A percentile compares a stretch with the other conserved stretches of the same genome.
Evolutionary conservation across 1,284 basidiomycete genomes (phyloP).

Genomic region (Retiboletus flavoniger): DNA sequence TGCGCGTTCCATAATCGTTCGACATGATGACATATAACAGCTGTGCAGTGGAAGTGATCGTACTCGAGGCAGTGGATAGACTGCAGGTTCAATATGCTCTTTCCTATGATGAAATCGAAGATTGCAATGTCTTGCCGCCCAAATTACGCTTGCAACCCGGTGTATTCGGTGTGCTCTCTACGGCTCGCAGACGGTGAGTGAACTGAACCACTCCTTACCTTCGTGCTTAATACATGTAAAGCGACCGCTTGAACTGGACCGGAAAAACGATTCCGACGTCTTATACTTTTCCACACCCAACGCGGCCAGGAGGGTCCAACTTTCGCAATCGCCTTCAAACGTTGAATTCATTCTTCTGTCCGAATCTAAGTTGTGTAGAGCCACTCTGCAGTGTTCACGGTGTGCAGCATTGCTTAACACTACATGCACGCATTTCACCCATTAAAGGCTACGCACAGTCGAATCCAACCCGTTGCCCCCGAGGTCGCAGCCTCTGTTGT

Average conservation of each 20-base stretch:
- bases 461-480: slow-evolving; percentile 35
- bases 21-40: slow-evolving; percentile 15
- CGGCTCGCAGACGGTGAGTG: slow-evolving; percentile 38
- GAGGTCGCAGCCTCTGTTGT: slow-evolving; percentile 24
- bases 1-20: background rate
- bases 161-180: slow-evolving; percentile 33
- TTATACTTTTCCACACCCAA: slow-evolving; percentile 13
- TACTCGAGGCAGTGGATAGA: slow-evolving; percentile 43
- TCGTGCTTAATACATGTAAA: slow-evolving; percentile 11
- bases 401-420: slow-evolving; percentile 20
- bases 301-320: slow-evolving; percentile 22
- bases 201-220: background rate
- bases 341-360: slow-evolving; percentile 48
- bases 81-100: slow-evolving; percentile 39
- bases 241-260: slow-evolving; percentile 28
- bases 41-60: slow-evolving; percentile 45
- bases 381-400: slow-evolving; percentile 53
- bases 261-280: slow-evolving; percentile 27
- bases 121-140: slow-evolving; percentile 42
- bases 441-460: slow-evolving; percentile 28
- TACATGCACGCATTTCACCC: slow-evolving; percentile 21
- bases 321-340: slow-evolving; percentile 35
- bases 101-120: slow-evolving; percentile 42
- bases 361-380: slow-evolving; percentile 51
- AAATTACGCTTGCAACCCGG: slow-evolving; percentile 29